Conservation (phyloP, 208 protist species). For the Blechomonas ayalai region DNA sequence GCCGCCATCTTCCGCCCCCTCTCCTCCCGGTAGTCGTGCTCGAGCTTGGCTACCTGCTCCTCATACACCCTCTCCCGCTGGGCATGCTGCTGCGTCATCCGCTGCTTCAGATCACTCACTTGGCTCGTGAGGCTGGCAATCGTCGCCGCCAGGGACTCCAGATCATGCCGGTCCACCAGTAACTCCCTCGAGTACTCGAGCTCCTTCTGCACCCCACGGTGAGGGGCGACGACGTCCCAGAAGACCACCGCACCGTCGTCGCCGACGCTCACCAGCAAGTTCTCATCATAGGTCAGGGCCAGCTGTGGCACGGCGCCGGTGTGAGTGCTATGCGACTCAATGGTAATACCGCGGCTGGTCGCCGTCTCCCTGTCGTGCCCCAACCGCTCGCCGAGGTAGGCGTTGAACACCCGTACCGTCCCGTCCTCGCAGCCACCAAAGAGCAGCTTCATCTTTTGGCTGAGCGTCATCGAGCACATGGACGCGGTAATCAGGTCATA, state of each 20-base stretch:
- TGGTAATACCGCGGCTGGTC: constrained; percentile 51
- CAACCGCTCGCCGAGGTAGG: constrained; percentile 80
- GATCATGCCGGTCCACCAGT: constrained; percentile 89
- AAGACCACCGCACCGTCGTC: constrained; percentile 92
- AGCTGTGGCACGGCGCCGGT: constrained; percentile 78
- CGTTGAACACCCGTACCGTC: constrained; percentile 88
- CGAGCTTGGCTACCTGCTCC: constrained; percentile 89
- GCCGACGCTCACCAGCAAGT: constrained; percentile 89
- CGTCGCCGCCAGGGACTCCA: constrained; percentile 77
- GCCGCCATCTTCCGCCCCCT: constrained; percentile 51
- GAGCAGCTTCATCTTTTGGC: constrained; percentile 86
- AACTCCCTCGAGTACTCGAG: constrained; percentile 91
- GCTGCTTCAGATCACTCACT: constrained; percentile 89
- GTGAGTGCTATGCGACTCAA: constrained; percentile 84
- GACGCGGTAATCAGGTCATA: constrained; percentile 73
- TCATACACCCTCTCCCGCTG: constrained; percentile 92
- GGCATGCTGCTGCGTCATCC: constrained; percentile 92
- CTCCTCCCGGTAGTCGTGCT: constrained; percentile 76
- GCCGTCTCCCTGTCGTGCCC: constrained; percentile 23
- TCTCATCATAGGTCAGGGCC: constrained; percentile 87
- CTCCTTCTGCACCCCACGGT: constrained; percentile 68
- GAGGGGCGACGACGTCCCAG: constrained; percentile 88
- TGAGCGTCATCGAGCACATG: constrained; percentile 82
- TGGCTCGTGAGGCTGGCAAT: constrained; percentile 67
- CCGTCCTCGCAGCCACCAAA: constrained; percentile 92